Percentiles rank a stretch among this genome's conserved stretches.
Evolutionary conservation across 1,284 basidiomycete genomes (phyloP).

Genomic region (Athelia psychrophila): DNA sequence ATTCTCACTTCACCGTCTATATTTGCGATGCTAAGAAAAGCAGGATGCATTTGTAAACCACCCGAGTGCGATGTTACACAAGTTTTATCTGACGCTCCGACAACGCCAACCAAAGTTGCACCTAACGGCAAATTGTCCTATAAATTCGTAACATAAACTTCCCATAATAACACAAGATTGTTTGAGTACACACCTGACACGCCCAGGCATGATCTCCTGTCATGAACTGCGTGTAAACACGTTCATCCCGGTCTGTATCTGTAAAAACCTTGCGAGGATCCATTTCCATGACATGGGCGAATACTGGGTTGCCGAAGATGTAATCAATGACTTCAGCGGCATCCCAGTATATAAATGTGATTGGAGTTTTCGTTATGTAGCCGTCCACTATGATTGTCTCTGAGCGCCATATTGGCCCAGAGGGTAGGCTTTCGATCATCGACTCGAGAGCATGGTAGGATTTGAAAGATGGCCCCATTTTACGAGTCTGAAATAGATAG

Average conservation of each 20-base stretch:
- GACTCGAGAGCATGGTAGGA: not conserved
- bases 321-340: not conserved
- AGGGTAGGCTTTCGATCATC: not conserved
- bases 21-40: no score
- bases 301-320: not conserved
- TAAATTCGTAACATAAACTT: no score
- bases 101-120: no score
- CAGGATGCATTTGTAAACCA: no score
- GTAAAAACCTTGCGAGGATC: not conserved
- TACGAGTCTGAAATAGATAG: not conserved
- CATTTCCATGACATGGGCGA: not conserved
- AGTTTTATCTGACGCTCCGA: no score
- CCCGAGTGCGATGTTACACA: no score
- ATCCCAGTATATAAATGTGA: not conserved
- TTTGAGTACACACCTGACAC: no score
- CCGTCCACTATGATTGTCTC: not conserved
- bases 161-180: no score
- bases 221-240: not conserved
- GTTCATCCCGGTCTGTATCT: not conserved
- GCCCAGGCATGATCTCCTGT: slow-evolving; percentile 1
- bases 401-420: not conserved
- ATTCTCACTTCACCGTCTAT: no score
- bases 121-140: no score
- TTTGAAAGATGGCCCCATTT: slow-evolving; percentile 2
- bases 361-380: not conserved